Evolutionary conservation across 345 rosid species (phyloP).

Genomic region (Camelina hispida): DNA sequence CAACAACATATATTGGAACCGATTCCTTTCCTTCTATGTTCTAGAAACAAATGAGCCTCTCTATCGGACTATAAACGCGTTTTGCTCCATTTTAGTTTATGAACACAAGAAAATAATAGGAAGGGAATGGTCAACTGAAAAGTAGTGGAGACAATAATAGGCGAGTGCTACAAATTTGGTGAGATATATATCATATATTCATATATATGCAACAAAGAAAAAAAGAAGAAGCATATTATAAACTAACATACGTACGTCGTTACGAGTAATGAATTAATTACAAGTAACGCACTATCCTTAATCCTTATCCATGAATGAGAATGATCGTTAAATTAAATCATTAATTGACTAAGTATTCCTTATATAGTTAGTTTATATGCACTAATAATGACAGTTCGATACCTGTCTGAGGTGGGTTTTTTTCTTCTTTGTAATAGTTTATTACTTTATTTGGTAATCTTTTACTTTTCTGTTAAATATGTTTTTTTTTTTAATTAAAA

Average conservation of each 20-base stretch:
- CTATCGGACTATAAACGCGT: conserved; percentile 25
- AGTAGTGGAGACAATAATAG: conserved; percentile 10
- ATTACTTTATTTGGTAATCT: not conserved
- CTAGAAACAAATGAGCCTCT: conserved; percentile 29
- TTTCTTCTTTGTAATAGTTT: not conserved
- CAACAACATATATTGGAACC: not conserved
- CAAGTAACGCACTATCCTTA: not conserved
- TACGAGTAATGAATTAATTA: not conserved
- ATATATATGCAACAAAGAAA: not conserved
- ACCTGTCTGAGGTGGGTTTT: conserved; percentile 6
- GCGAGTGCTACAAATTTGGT: not conserved
- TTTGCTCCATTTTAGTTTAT: conserved; percentile 26
- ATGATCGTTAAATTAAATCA: not conserved
- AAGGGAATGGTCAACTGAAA: conserved; percentile 19
- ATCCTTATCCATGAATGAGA: conserved; percentile 26
- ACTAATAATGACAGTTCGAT: not conserved
- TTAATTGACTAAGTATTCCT: conserved; percentile 1
- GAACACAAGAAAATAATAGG: conserved; percentile 33
- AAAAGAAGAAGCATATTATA: not conserved
- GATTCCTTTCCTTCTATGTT: conserved; percentile 6
- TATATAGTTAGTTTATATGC: not conserved
- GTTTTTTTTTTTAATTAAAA: not conserved
- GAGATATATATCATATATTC: no score
- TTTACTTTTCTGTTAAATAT: not conserved
- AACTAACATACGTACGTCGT: not conserved